Conservation (phyloP, 768 basidiomycete species). For the Serendipita sp. region DNA sequence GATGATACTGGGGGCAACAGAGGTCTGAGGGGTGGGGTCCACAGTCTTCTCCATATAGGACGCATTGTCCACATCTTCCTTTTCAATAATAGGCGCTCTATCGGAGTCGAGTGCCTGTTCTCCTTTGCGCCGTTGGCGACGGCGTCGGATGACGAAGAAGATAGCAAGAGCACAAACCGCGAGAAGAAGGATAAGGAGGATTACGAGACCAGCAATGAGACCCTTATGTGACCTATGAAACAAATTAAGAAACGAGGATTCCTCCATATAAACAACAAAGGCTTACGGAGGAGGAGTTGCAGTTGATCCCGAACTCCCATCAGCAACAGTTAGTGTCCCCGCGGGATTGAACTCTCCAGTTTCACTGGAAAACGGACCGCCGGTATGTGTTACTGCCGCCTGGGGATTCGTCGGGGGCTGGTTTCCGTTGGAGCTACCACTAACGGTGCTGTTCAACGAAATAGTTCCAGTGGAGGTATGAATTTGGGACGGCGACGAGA, state of each 20-base stretch:
- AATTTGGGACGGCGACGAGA: too few relatives aligned
- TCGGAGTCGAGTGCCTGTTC: not conserved
- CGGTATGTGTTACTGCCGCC: too few relatives aligned
- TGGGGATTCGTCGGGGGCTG: too few relatives aligned
- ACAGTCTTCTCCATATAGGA: slow-evolving; percentile 4
- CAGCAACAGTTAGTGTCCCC: too few relatives aligned
- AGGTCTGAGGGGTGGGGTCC: not conserved
- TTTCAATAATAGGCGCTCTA: not conserved
- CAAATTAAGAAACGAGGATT: not conserved
- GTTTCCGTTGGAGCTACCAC: too few relatives aligned
- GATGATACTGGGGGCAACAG: not conserved
- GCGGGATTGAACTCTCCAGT: too few relatives aligned
- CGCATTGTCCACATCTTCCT: slow-evolving; percentile 7
- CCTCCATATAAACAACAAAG: too few relatives aligned
- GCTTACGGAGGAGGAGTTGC: too few relatives aligned
- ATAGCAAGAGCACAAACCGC: slow-evolving; percentile 12
- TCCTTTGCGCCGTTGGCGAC: not conserved
- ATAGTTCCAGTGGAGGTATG: too few relatives aligned
- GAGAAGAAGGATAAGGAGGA: slow-evolving; percentile 11
- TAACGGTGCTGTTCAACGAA: too few relatives aligned
- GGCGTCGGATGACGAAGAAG: not conserved
- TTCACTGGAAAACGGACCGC: too few relatives aligned
- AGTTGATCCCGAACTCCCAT: too few relatives aligned
- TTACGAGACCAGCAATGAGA: not conserved
- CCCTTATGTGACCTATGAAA: not conserved